Conservation (phyloP, 164 flowering plant genomes). For the Stephania yunnanensis region DNA sequence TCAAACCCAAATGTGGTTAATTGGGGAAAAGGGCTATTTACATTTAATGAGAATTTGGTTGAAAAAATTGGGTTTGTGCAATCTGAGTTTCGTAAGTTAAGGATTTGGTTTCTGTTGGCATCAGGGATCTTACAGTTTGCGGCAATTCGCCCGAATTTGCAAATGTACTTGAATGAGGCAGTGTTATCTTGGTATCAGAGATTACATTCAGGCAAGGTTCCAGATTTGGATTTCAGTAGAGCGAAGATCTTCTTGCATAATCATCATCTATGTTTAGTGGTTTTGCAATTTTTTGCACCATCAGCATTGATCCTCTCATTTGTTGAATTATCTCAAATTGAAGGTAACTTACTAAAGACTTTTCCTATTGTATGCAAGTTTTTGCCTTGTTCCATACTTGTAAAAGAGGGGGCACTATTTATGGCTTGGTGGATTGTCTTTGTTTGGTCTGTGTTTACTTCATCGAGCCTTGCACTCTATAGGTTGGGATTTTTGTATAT, state of each 20-base stretch:
- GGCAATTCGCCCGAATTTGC: constrained; percentile 60
- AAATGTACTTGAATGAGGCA: constrained; percentile 89
- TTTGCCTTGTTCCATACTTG: constrained; percentile 42
- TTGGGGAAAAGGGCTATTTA: constrained; percentile 6
- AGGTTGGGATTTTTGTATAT: constrained; percentile 59
- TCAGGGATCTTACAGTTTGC: constrained; percentile 58
- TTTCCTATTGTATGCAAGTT: constrained; percentile 30
- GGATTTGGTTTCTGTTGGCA: constrained; percentile 56
- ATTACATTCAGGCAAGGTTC: constrained; percentile 81
- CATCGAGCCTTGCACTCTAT: constrained; percentile 49
- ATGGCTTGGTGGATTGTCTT: constrained; percentile 92
- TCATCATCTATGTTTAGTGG: constrained; percentile 67
- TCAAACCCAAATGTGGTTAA: constrained; percentile 12
- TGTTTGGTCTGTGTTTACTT: constrained; percentile 52
- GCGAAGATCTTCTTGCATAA: constrained; percentile 94
- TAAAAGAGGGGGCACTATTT: constrained; percentile 55
- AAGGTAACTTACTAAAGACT: constrained; percentile 29
- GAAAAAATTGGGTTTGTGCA: constrained; percentile 57
- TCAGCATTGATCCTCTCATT: constrained; percentile 61
- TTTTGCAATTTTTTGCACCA: constrained; percentile 67
- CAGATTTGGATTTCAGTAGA: constrained; percentile 89
- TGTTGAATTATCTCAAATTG: constrained; percentile 61
- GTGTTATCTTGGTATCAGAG: constrained; percentile 93
- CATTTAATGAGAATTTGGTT: constrained; percentile 29
- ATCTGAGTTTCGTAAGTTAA: constrained; percentile 44